Percentiles rank a stretch among this genome's conserved stretches.
Conservation (phyloP, 2,329 filamentous ascomycete species). For the Graphilbum fragrans region DNA sequence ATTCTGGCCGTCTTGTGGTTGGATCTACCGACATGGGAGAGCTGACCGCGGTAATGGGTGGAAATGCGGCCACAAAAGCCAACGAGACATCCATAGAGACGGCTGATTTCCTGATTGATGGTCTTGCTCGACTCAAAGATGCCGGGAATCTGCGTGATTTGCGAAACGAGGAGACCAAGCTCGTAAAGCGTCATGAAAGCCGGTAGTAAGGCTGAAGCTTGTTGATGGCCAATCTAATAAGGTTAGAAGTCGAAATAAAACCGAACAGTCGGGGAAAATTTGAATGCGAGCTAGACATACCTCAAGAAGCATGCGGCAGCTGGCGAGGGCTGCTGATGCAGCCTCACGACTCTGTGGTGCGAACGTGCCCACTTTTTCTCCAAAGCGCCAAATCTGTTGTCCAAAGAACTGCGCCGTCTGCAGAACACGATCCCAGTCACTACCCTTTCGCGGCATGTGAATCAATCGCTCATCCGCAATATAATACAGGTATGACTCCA, state of each 20-base stretch:
- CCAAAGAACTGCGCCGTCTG: slow-evolving; percentile 28
- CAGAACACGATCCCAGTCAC: slow-evolving; percentile 27
- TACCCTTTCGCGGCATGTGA: slow-evolving; percentile 27
- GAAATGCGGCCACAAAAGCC: slow-evolving; percentile 21
- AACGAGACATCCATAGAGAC: slow-evolving; percentile 23
- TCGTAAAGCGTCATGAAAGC: slow-evolving; percentile 27
- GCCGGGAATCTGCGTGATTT: slow-evolving; percentile 22
- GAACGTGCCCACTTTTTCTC: slow-evolving; percentile 18
- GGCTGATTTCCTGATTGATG: slow-evolving; percentile 19
- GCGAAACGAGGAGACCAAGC: slow-evolving; percentile 23
- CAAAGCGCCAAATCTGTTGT: slow-evolving; percentile 24
- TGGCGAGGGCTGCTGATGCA: slow-evolving; percentile 21
- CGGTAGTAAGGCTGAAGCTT: slow-evolving; percentile 23
- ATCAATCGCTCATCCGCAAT: slow-evolving; percentile 26
- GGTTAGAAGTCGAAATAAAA: no score
- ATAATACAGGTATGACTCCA: slow-evolving; percentile 20
- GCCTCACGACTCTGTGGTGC: slow-evolving; percentile 13
- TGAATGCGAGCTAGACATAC: no score
- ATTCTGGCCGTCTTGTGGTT: slow-evolving; percentile 15
- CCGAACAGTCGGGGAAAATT: no score
- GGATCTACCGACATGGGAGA: slow-evolving; percentile 16
- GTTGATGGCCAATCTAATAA: slow-evolving; percentile 26
- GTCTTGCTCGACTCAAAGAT: slow-evolving; percentile 19
- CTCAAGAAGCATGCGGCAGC: slow-evolving; percentile 25
- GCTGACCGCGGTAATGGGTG: slow-evolving; percentile 21